These are phyloP conservation scores for Cercophora scortea DNA, from an alignment of 495 filamentous ascomycete genomes.

Conservation along the genomic window DNA sequence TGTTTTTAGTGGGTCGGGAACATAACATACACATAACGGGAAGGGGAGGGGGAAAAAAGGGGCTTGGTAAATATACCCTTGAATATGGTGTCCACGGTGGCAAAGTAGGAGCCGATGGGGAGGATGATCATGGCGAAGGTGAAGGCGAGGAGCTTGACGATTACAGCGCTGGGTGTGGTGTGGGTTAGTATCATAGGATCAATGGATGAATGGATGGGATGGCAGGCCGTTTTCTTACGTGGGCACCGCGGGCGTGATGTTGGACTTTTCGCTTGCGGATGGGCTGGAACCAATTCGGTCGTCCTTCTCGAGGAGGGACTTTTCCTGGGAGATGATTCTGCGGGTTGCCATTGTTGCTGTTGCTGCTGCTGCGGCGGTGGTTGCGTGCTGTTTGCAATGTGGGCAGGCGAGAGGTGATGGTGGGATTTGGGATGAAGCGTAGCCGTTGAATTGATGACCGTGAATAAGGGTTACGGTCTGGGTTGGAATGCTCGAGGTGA, in stretches of 20 bases:
- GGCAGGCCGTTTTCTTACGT: conserved; percentile 45
- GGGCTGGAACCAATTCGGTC: conserved; percentile 33
- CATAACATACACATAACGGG: neutral
- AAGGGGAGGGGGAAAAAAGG: neutral
- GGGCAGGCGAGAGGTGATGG: neutral
- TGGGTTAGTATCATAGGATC: conserved; percentile 1
- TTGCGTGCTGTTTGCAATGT: neutral
- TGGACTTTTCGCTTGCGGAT: conserved; percentile 32
- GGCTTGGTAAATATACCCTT: conserved; percentile 44
- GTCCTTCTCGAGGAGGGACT: conserved; percentile 45
- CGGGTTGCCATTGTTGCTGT: conserved; percentile 48
- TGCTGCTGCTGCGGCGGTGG: neutral
- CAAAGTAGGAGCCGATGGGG: conserved; percentile 81
- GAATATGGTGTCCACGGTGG: conserved; percentile 70
- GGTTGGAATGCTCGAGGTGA: no score
- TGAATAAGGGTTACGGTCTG: no score
- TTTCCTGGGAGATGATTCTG: conserved; percentile 47
- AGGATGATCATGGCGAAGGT: conserved; percentile 82
- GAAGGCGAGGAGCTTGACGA: conserved; percentile 82
- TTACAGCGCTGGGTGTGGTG: conserved; percentile 58
- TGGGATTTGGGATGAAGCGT: neutral
- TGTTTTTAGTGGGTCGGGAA: neutral
- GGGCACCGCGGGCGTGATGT: conserved; percentile 62
- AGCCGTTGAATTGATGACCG: no score
- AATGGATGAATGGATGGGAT: neutral